Evolutionary conservation across 805 yeast species (phyloP).

Genomic region (Hanseniaspora lindneri): DNA sequence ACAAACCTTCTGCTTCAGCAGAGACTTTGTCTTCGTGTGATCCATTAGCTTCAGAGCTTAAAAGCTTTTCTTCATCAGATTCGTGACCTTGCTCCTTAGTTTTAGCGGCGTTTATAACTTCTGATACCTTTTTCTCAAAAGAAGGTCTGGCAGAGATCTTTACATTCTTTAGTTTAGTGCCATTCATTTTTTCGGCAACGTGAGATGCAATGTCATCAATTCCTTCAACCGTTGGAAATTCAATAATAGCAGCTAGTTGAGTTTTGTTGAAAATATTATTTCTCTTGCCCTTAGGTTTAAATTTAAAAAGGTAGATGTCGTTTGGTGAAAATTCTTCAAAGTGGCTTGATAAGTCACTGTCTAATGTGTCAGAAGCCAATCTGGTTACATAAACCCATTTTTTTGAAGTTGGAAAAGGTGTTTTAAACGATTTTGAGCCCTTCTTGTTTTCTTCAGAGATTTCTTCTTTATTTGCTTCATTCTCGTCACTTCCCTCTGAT

Average conservation of each 20-base stretch:
- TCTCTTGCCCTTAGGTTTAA: constrained; percentile 24
- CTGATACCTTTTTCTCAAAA: constrained; percentile 33
- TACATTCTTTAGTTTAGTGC: constrained; percentile 31
- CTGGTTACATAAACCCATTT: constrained; percentile 38
- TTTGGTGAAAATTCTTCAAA: constrained; percentile 37
- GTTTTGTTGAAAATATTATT: constrained; percentile 28
- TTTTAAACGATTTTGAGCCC: neutral
- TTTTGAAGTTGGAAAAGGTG: constrained; percentile 24
- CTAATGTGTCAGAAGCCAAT: constrained; percentile 33
- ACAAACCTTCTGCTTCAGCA: no score
- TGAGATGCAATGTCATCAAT: constrained; percentile 27
- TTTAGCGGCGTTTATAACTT: constrained; percentile 33
- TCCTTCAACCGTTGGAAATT: constrained; percentile 34
- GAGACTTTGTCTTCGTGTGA: neutral
- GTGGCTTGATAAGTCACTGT: constrained; percentile 35
- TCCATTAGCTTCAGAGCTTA: neutral
- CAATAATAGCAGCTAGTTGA: constrained; percentile 42
- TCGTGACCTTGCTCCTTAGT: neutral
- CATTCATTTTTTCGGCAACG: constrained; percentile 26
- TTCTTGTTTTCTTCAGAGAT: neutral
- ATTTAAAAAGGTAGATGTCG: constrained; percentile 38
- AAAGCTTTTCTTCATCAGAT: neutral
- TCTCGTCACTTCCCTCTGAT: neutral
- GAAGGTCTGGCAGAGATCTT: constrained; percentile 33
- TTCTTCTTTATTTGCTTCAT: neutral